A percentile compares a stretch with the other conserved stretches of the same genome.
Evolutionary conservation across 139 green algal genomes (phyloP).

Genomic region (Yamagishiella unicocca): DNA sequence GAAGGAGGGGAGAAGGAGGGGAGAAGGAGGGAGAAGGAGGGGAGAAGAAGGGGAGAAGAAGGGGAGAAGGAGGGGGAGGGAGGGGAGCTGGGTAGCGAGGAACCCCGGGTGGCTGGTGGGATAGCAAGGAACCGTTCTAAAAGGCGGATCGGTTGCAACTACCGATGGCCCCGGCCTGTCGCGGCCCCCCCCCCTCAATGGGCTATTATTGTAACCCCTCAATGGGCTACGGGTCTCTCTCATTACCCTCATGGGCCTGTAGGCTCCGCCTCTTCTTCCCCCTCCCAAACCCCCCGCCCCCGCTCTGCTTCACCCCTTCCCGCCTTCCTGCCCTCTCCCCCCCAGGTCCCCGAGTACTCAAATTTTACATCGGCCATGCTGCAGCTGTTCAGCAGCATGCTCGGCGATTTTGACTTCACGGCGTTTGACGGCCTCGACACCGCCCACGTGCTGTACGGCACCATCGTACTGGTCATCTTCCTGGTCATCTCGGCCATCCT

Average conservation of each 20-base stretch:
- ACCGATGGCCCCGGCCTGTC: no score
- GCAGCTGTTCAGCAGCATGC: slow-evolving; percentile 46
- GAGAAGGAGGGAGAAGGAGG: no score
- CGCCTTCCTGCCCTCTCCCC: not conserved
- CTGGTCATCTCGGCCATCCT: slow-evolving; percentile 52
- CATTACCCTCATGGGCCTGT: not conserved
- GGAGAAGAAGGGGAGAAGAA: no score
- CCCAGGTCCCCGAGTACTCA: not conserved
- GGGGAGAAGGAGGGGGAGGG: no score
- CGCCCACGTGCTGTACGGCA: slow-evolving; percentile 8
- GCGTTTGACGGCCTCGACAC: not conserved
- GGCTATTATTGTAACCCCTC: no score
- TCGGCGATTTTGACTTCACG: slow-evolving; percentile 47
- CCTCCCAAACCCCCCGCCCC: not conserved
- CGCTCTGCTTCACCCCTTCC: not conserved
- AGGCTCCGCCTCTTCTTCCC: not conserved
- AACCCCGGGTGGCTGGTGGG: no score
- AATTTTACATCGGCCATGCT: not conserved
- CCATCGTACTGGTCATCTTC: slow-evolving; percentile 43
- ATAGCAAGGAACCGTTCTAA: no score
- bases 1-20: no score
- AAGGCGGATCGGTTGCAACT: no score
- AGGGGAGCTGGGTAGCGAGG: no score
- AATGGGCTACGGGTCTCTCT: not conserved
- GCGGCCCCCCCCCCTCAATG: no score